Percentiles rank a stretch among this genome's conserved stretches.
phyloP scores from a whole-genome alignment of 805 yeast genomes.

The Alloascoidea africana region DNA sequence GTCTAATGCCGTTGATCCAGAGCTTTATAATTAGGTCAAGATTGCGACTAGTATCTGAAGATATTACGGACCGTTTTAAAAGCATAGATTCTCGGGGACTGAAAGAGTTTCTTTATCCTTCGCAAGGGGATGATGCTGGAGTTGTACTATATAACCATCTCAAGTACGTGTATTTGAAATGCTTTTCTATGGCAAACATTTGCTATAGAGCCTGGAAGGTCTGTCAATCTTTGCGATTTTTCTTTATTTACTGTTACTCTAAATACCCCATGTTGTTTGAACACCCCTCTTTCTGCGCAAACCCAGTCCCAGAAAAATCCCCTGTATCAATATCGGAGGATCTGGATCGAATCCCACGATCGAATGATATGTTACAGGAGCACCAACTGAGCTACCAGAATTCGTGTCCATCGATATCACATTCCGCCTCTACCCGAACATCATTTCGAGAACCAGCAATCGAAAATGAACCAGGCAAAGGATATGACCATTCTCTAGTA shows the following conservation, averaged over 20 bases:
- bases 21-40: conserved; percentile 21
- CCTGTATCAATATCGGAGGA: too few species aligned
- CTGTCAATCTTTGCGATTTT: conserved; percentile 3
- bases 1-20: conserved; percentile 19
- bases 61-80: conserved; percentile 6
- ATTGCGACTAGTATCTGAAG: conserved; percentile 11
- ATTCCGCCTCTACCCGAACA: too few species aligned
- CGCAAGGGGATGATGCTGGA: background rate
- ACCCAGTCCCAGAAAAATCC: too few species aligned
- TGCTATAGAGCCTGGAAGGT: conserved; percentile 2
- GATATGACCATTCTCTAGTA: too few species aligned
- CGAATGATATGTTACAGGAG: too few species aligned
- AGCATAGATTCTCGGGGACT: conserved; percentile 11
- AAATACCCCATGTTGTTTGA: background rate
- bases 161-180: conserved; percentile 8
- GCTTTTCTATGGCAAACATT: background rate
- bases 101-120: conserved; percentile 5
- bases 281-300: too few species aligned
- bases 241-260: conserved; percentile 2
- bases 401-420: too few species aligned
- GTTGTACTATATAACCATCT: conserved; percentile 1
- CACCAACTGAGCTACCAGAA: too few species aligned
- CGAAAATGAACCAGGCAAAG: too few species aligned
- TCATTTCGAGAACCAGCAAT: too few species aligned
- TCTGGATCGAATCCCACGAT: too few species aligned